Base-by-base conservation (phyloP, 805 yeast species). In the Ogataea glucozyma region DNA sequence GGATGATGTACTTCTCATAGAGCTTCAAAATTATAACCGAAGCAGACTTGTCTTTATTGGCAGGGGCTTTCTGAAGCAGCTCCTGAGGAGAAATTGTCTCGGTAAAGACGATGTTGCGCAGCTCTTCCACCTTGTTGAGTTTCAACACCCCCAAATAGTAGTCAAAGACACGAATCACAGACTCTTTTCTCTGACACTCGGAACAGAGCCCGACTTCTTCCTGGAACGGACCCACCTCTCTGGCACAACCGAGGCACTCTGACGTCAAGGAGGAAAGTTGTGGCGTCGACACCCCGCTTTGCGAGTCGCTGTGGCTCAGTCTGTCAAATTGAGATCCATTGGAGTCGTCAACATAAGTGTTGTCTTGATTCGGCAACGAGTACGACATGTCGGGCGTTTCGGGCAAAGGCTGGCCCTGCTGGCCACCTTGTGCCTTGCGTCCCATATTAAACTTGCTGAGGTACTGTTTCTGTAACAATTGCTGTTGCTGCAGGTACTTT, bases 1-100 rank as follows among this genome's bases (percentile, higher is more conserved):
- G 59, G 24, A 58, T 51, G 30, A 60, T 51, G 42, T 48, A 60
- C 40, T 54, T 57, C 19, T 60, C 62, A 38, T 62, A 62, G 10
- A 62, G 40, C 40, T 47, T 48, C 26, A 51, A 48, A 19, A 57
- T 43, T 12, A 62, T 38, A 22, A 49, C 52, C 18, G 52, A 48
- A 4, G 56, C 43, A 1, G 63, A 54, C 36, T 41, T 48, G 38
- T 56, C 57, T 23, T 45, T 46, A 14, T 52, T 46, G 22, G 51
- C 21, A 2, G 58, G 42, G 1, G 62, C 52, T 31, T 53, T 52
- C 3, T 58, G 34, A 31, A 57, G n/a, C n/a, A n/a, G 40, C 18
- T 51, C 49, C 21, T 54, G 54, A 2, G 56, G 19, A 2, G 53
- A 38, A 8, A 60, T 23, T 9, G 41, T 50, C 9, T 57, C 47